Evolutionary conservation across 257 asterid genomes (phyloP), one percentile per base, ranked within the genome.

Genomic region (Fraxinus americana): DNA sequence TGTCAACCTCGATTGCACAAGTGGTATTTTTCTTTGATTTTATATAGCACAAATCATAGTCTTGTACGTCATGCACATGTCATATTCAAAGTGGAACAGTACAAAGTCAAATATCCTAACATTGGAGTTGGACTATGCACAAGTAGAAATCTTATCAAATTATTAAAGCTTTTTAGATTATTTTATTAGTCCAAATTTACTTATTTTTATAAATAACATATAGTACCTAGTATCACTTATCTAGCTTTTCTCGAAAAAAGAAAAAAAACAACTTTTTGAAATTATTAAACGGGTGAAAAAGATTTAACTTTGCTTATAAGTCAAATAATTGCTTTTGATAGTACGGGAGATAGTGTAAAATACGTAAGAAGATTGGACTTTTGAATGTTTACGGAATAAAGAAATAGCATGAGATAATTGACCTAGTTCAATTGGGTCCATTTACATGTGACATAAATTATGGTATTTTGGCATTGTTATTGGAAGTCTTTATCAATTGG

Each of bases 401-500:
- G 11, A 76, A 75, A 74, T 57, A 77, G 87, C 73, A 73, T 80
- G 89, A 75, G 74, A 89, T 83, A 87, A 79, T 85, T 84, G 90
- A 85, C 89, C 81, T 71, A 45, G 19, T 27, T 23, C 67, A 59
- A 73, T 83, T 81, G 88, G 79, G 79, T 80, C 85, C 78, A 84
- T 85, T 63, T 81, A 83, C 81, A 77, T 54, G 91, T 85, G 91
- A 82, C 89, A 89, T 74, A 79, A 81, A 82, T 54, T 81, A 75
- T 68, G 67, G 10, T 36, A 72, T 85, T 76, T 71, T 9, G 74
- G 72, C 30, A 23, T 32, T 70, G 4, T 63, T 67, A 74, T 72
- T 83, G 86, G 81, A 77, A 70, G 88, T 84, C 88, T 32, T 76
- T 59, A 77, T 88, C 88, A 80, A 52, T 82, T 75, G 87, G 79